These are phyloP conservation scores for Cucumis hystrix DNA, from an alignment of 306 rosid species.

Conservation along the genomic window DNA sequence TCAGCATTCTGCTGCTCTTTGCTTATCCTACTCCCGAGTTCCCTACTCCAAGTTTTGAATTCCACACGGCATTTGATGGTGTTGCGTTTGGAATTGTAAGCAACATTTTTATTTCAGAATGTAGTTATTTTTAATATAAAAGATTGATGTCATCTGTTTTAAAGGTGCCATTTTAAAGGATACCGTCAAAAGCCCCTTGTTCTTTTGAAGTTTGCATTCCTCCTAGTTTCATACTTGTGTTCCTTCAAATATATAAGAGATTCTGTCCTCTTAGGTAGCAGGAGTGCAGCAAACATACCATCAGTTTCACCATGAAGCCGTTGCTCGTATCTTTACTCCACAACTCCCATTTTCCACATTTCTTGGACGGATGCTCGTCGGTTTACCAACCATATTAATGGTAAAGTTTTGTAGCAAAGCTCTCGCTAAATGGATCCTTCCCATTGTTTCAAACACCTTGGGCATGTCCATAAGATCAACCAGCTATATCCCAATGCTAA, in stretches of 20 bases:
- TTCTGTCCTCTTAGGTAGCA: constrained; percentile 35
- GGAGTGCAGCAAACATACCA: constrained; percentile 90
- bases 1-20: constrained; percentile 81
- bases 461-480: constrained; percentile 79
- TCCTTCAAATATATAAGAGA: not conserved
- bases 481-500: constrained; percentile 50
- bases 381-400: constrained; percentile 69
- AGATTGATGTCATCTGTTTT: not conserved
- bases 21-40: constrained; percentile 97
- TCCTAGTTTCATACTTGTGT: not conserved
- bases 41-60: constrained; percentile 94
- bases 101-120: constrained; percentile 7
- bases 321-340: constrained; percentile 51
- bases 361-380: constrained; percentile 61
- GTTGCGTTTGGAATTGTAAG: constrained; percentile 98
- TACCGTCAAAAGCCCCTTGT: not conserved
- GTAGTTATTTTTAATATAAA: not conserved
- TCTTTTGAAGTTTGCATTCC: not conserved
- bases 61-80: constrained; percentile 83
- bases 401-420: constrained; percentile 91
- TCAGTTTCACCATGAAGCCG: constrained; percentile 75
- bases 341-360: constrained; percentile 35
- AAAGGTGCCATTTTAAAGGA: not conserved
- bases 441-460: constrained; percentile 55
- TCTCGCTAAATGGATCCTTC: constrained; percentile 83